Evolutionary conservation across 805 yeast species (phyloP).

Genomic region (Wickerhamiella brachini): DNA sequence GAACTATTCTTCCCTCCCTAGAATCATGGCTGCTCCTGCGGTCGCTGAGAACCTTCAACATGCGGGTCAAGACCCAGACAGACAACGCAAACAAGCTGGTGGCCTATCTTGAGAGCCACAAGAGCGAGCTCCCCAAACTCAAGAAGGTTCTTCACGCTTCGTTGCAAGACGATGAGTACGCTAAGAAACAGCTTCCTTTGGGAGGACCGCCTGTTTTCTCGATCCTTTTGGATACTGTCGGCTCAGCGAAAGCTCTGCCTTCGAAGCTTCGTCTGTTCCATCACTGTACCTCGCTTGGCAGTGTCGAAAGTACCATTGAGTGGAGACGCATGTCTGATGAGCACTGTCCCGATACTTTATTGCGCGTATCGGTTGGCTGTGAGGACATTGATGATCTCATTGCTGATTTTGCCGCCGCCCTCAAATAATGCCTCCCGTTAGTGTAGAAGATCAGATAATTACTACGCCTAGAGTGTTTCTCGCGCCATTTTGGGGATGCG

Average conservation of each 20-base stretch:
- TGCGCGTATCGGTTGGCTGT: conserved; percentile 70
- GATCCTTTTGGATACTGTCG: conserved; percentile 38
- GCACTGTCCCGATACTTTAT: conserved; percentile 37
- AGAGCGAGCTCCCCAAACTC: conserved; percentile 34
- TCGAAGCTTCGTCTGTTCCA: conserved; percentile 53
- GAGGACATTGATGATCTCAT: conserved; percentile 70
- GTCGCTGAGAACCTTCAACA: conserved; percentile 66
- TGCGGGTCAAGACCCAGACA: conserved; percentile 58
- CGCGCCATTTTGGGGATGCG: too few species aligned
- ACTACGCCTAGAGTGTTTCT: too few species aligned
- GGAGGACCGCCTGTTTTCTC: conserved; percentile 68
- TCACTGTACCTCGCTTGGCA: conserved; percentile 90
- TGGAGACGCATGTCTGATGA: conserved; percentile 74
- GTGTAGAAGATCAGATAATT: too few species aligned
- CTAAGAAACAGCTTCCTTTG: conserved; percentile 44
- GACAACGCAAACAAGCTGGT: conserved; percentile 50
- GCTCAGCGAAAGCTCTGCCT: conserved; percentile 33
- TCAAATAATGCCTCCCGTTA: conserved; percentile 15
- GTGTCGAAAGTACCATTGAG: conserved; percentile 80
- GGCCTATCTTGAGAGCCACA: conserved; percentile 39
- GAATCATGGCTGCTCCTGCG: conserved; percentile 65
- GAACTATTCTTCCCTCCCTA: conserved; percentile 65
- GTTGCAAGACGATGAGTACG: conserved; percentile 56
- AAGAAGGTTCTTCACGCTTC: conserved; percentile 54
- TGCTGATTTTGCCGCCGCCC: conserved; percentile 52